Conservation (phyloP, 345 rosid genomes). For the Gossypium bickii region DNA sequence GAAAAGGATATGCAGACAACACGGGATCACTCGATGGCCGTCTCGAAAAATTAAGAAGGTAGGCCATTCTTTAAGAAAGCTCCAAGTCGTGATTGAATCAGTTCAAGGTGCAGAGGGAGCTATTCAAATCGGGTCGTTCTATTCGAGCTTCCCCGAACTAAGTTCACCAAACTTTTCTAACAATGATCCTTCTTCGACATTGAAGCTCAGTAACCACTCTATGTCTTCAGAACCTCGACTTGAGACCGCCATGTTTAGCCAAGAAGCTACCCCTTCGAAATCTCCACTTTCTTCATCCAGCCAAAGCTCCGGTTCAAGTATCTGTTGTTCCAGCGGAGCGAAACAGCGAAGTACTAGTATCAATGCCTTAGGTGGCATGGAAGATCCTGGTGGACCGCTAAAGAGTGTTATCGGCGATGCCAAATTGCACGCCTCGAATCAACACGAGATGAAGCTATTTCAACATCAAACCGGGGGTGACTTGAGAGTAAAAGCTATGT, state of each 20-base stretch:
- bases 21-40: constrained; percentile 92
- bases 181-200: constrained; percentile 32
- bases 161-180: constrained; percentile 54
- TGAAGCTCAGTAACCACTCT: constrained; percentile 26
- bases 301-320: constrained; percentile 76
- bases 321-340: constrained; percentile 55
- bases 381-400: constrained; percentile 32
- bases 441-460: constrained; percentile 37
- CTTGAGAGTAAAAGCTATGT: constrained; percentile 57
- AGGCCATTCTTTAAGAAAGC: constrained; percentile 82
- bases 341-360: constrained; percentile 35
- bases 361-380: constrained; percentile 24
- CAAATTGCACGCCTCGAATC: constrained; percentile 39
- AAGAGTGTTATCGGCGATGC: constrained; percentile 48
- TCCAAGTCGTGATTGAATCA: constrained; percentile 82
- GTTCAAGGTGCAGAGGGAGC: constrained; percentile 89
- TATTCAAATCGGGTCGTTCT: constrained; percentile 76
- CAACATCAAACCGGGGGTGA: constrained; percentile 5
- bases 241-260: constrained; percentile 33
- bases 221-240: constrained; percentile 33
- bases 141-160: constrained; percentile 77
- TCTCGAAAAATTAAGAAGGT: constrained; percentile 97
- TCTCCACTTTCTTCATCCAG: constrained; percentile 69
- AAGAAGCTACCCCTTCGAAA: constrained; percentile 41
- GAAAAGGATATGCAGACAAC: constrained; percentile 93